Percentiles rank a stretch among this genome's conserved stretches.
Conservation (phyloP, 805 yeast genomes). For the Schwanniomyces vanrijiae region DNA sequence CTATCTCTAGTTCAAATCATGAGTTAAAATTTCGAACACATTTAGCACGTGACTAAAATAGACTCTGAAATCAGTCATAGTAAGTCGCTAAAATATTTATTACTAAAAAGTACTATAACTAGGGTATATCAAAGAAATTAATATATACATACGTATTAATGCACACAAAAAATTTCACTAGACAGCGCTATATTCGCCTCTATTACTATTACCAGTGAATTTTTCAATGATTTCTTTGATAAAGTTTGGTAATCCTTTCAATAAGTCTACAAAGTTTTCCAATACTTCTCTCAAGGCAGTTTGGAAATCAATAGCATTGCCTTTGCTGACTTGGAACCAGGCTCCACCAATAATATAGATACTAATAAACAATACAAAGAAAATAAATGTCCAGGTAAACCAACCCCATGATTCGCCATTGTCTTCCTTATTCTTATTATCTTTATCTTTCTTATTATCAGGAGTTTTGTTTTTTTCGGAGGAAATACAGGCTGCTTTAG, state of each 20-base stretch:
- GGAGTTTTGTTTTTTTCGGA: slow-evolving; percentile 27
- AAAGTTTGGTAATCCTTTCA: slow-evolving; percentile 63
- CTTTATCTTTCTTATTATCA: slow-evolving; percentile 22
- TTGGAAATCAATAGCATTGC: slow-evolving; percentile 68
- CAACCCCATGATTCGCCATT: slow-evolving; percentile 68
- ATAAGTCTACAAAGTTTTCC: slow-evolving; percentile 61
- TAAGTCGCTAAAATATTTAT: neutral
- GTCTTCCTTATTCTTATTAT: slow-evolving; percentile 17
- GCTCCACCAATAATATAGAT: slow-evolving; percentile 73
- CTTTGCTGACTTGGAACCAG: slow-evolving; percentile 72
- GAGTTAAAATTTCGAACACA: neutral
- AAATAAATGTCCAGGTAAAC: slow-evolving; percentile 78
- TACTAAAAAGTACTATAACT: neutral
- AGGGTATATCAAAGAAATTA: neutral
- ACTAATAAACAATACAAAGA: slow-evolving; percentile 67
- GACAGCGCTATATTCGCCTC: slow-evolving; percentile 95
- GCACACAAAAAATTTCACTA: slow-evolving; percentile 25
- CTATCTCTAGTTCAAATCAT: neutral
- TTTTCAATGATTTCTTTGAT: slow-evolving; percentile 65
- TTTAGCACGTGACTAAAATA: neutral
- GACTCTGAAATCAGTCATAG: too few species aligned
- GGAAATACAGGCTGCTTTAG: slow-evolving; percentile 42
- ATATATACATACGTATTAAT: slow-evolving; percentile 1
- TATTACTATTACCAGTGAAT: slow-evolving; percentile 57
- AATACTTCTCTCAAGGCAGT: slow-evolving; percentile 72